Base-by-base conservation (phyloP, 345 rosid genomes). In the Rhodomyrtus tomentosa region DNA sequence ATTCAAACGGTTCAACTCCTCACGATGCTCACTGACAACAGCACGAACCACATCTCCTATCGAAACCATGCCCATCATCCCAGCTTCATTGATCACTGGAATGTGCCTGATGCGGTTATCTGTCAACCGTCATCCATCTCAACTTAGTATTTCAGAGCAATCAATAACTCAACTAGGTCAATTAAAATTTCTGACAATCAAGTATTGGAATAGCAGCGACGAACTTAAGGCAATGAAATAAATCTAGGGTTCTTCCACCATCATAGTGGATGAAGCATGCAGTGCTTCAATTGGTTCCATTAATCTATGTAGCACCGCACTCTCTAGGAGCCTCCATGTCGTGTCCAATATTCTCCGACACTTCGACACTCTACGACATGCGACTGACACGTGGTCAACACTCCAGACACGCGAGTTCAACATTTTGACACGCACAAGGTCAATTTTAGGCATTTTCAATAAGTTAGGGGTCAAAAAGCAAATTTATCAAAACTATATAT, bases 41-140 rank as follows among this genome's bases (percentile, higher is more conserved):
- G 99, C 99, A 84, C 98, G 99, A 27, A 97, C 99, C 81, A 97
- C 99, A 85, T 97, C 99, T 89, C 99, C 99, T 14, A 97, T 94
- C 80, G 99, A 97, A 82, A 97, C 98, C 99, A 97, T 97, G 32
- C 99, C 99, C 0, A 90, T n/a, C 99, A 97, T 97, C 74, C 88
- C 96, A 89, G 88, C 91, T n/a, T 90, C 93, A 83, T 91, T 82
- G 80, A 97, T 89, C 10, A 97, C 98, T 2, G 99, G 99, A 86
- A 97, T 97, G 92, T 97, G 99, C 91, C 99, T 91, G 89, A 97
- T 95, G 50, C 99, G 95, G 81, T 94, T 95, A 83, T 97, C 99
- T 97, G 92, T 82, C 88, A 85, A 82, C 51, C 81, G 53, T 58
- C 73, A 82, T 50, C 25, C 76, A 36, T 32, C 76, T 68, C 42